Evolutionary conservation across 768 basidiomycete species (phyloP).

Genomic region (Termitomyces sp.): DNA sequence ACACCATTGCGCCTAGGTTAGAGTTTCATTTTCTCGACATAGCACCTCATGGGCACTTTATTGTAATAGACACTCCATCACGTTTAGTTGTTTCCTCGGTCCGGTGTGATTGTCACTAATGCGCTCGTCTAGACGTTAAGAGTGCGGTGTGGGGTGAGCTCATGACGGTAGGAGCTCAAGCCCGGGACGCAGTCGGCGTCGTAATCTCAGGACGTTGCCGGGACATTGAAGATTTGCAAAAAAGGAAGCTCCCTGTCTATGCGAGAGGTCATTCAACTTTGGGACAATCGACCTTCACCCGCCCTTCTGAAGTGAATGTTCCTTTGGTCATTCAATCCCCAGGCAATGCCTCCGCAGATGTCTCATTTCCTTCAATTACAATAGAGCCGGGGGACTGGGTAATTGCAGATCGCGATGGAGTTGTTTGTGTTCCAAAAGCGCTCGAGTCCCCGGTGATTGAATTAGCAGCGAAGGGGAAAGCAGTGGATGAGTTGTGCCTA

Average conservation of each 20-base stretch:
- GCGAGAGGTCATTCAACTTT: slow-evolving; percentile 79
- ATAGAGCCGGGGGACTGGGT: slow-evolving; percentile 79
- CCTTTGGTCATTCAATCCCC: slow-evolving; percentile 49
- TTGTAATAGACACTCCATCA: slow-evolving; percentile 71
- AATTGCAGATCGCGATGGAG: slow-evolving; percentile 85
- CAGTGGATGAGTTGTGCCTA: slow-evolving; percentile 68
- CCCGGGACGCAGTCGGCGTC: slow-evolving; percentile 64
- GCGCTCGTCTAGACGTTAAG: slow-evolving; percentile 46
- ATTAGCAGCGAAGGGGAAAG: slow-evolving; percentile 50
- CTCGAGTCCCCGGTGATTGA: slow-evolving; percentile 51
- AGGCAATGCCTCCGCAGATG: slow-evolving; percentile 20
- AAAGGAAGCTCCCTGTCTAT: slow-evolving; percentile 72
- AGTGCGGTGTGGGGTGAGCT: slow-evolving; percentile 92
- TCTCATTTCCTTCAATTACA: slow-evolving; percentile 45
- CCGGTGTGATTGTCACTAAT: slow-evolving; percentile 14
- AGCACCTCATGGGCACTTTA: slow-evolving; percentile 54
- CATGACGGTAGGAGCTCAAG: slow-evolving; percentile 82
- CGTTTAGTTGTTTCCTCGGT: slow-evolving; percentile 34
- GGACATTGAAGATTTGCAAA: slow-evolving; percentile 75
- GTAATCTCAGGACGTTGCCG: slow-evolving; percentile 83
- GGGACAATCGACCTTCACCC: slow-evolving; percentile 80
- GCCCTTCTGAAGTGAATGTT: slow-evolving; percentile 71
- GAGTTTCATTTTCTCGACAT: slow-evolving; percentile 80
- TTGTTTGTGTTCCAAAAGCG: slow-evolving; percentile 68
- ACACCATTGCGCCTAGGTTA: slow-evolving; percentile 58